Percentiles rank a stretch among this genome's conserved stretches.
phyloP scores from a whole-genome alignment of 352 stramenopile genomes.

The Elongisporangium senticosum region DNA sequence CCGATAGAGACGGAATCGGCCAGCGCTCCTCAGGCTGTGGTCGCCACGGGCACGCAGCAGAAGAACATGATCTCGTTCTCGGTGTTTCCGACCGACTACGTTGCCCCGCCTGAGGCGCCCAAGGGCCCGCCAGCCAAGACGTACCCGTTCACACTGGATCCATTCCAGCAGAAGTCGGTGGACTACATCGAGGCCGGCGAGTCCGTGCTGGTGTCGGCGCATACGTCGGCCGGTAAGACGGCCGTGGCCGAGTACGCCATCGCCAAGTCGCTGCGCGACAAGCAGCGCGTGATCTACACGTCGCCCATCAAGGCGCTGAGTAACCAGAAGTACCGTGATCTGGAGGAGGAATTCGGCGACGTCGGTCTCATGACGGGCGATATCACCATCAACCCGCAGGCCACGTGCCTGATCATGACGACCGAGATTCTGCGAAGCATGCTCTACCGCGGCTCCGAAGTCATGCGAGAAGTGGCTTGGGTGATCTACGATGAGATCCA shows the following conservation, averaged over 20 bases:
- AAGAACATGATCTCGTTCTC: slow-evolving; percentile 96
- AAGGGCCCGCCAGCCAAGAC: slow-evolving; percentile 91
- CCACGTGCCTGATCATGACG: slow-evolving; percentile 97
- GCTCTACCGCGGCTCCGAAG: slow-evolving; percentile 97
- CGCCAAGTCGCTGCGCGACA: slow-evolving; percentile 92
- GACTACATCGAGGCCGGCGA: slow-evolving; percentile 96
- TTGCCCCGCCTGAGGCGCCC: slow-evolving; percentile 34
- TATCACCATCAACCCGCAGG: slow-evolving; percentile 99
- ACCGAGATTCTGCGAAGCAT: slow-evolving; percentile 98
- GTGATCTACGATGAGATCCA: slow-evolving; percentile 99
- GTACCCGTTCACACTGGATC: slow-evolving; percentile 97
- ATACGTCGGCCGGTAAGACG: slow-evolving; percentile 98
- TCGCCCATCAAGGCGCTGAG: slow-evolving; percentile 99
- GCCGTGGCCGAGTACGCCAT: slow-evolving; percentile 99
- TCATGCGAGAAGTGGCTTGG: slow-evolving; percentile 98
- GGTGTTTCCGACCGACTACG: slow-evolving; percentile 78
- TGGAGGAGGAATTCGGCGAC: slow-evolving; percentile 92
- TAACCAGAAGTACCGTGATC: slow-evolving; percentile 99
- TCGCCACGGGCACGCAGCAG: slow-evolving; percentile 92
- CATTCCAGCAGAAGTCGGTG: slow-evolving; percentile 97
- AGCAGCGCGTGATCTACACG: slow-evolving; percentile 97
- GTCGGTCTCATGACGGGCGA: slow-evolving; percentile 99
- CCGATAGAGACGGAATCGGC: slow-evolving; percentile 49
- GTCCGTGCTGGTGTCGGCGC: slow-evolving; percentile 97
- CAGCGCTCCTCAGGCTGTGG: slow-evolving; percentile 41